phyloP scores from a whole-genome alignment of 1,284 basidiomycete genomes.

The Leucoagaricus sp. region DNA sequence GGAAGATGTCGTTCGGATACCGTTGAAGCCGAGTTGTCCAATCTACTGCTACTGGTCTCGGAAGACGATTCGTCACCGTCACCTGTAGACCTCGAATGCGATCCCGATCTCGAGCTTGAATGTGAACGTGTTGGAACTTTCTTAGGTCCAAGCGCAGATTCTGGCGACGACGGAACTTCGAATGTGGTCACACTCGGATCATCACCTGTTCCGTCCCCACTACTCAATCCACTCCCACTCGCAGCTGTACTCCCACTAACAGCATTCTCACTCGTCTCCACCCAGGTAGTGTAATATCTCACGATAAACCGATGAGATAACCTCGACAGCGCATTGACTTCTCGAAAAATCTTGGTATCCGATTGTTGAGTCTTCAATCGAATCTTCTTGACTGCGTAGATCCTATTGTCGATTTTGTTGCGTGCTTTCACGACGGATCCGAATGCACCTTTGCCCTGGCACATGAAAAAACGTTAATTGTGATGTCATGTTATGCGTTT shows the following conservation, averaged over 20 bases:
- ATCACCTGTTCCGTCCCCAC: neutral
- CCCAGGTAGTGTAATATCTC: slow-evolving; percentile 86
- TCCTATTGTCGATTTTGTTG: slow-evolving; percentile 77
- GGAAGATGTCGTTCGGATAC: slow-evolving; percentile 30
- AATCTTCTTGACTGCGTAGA: slow-evolving; percentile 92
- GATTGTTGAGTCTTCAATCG: slow-evolving; percentile 78
- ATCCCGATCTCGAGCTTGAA: neutral
- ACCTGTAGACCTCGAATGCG: slow-evolving; percentile 19
- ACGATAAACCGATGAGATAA: slow-evolving; percentile 92
- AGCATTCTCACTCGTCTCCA: slow-evolving; percentile 65
- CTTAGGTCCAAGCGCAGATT: too few species aligned
- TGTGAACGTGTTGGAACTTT: too few species aligned
- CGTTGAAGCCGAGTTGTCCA: slow-evolving; percentile 15
- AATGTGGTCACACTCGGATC: slow-evolving; percentile 43
- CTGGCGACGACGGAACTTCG: slow-evolving; percentile 37
- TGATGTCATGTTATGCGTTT: neutral
- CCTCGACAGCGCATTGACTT: slow-evolving; percentile 87
- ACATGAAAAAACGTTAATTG: too few species aligned
- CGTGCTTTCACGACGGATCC: slow-evolving; percentile 93
- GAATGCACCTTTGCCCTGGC: slow-evolving; percentile 90
- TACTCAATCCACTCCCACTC: slow-evolving; percentile 19
- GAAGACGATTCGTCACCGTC: neutral
- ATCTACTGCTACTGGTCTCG: slow-evolving; percentile 3
- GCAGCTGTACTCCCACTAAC: slow-evolving; percentile 49
- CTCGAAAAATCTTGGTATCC: slow-evolving; percentile 87